A percentile compares a stretch with the other conserved stretches of the same genome.
phyloP scores from a whole-genome alignment of 2,329 filamentous ascomycete genomes.

The Trichoderma koningii region DNA sequence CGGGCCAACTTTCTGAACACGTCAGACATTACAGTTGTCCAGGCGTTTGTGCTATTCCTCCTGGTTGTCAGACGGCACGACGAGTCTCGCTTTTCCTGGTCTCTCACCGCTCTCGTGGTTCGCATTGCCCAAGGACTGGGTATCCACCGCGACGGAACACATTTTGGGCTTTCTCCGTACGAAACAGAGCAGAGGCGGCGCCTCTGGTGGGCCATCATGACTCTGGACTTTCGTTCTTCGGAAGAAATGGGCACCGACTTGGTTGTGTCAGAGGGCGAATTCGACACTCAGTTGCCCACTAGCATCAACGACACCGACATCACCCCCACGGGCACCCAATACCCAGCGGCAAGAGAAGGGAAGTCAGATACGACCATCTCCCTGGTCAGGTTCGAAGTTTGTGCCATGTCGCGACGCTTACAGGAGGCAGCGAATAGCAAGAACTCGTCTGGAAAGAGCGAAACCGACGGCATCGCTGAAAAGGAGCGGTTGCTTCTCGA shows the following conservation, averaged over 20 bases:
- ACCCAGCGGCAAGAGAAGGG: constrained; percentile 51
- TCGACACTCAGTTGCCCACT: constrained; percentile 52
- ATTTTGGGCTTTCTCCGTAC: constrained; percentile 56
- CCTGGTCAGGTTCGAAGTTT: constrained; percentile 56
- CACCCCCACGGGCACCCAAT: constrained; percentile 48
- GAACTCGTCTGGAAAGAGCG: constrained; percentile 37
- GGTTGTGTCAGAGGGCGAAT: constrained; percentile 45
- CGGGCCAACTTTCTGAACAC: constrained; percentile 60
- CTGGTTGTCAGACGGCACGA: constrained; percentile 50
- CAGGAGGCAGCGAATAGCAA: constrained; percentile 41
- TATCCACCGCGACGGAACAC: constrained; percentile 57
- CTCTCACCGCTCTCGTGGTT: constrained; percentile 58
- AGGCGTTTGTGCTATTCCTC: constrained; percentile 61
- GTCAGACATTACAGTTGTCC: constrained; percentile 58
- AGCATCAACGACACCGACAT: constrained; percentile 56
- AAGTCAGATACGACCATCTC: constrained; percentile 55
- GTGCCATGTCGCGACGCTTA: constrained; percentile 43
- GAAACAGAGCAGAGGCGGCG: constrained; percentile 63
- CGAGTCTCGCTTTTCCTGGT: constrained; percentile 60
- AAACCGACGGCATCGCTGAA: constrained; percentile 39
- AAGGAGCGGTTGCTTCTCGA: constrained; percentile 52
- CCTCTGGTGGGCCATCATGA: constrained; percentile 62
- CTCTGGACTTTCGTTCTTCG: constrained; percentile 57
- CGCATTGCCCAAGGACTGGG: constrained; percentile 63
- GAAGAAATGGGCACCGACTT: constrained; percentile 56